Conservation (phyloP, 2,329 filamentous ascomycete species). For the Dryadomyces sulphureus region DNA sequence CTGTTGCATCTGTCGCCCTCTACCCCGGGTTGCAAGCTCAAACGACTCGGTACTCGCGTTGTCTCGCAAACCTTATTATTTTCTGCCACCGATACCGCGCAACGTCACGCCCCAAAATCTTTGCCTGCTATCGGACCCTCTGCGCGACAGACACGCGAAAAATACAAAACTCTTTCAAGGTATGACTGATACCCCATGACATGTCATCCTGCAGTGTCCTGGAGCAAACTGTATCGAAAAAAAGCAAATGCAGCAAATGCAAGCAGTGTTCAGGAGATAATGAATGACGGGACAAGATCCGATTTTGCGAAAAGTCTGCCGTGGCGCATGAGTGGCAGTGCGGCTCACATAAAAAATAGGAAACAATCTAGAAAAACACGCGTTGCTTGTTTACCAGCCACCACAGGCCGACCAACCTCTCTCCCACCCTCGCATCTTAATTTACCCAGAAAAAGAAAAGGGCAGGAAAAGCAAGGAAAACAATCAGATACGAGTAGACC, state of each 20-base stretch:
- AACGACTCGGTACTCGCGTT: background rate
- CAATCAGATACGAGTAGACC: background rate
- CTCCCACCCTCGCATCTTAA: background rate
- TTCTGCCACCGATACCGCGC: background rate
- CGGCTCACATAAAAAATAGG: constrained; percentile 6
- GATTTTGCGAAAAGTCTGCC: background rate
- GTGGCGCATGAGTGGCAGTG: constrained; percentile 7
- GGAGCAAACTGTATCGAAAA: background rate
- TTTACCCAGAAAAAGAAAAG: background rate
- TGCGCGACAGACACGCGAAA: constrained; percentile 1
- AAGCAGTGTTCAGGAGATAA: too few species aligned
- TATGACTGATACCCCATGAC: background rate
- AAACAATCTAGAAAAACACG: constrained; percentile 2
- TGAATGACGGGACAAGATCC: background rate
- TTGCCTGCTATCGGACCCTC: background rate
- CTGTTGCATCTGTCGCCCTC: constrained; percentile 3
- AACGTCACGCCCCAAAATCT: background rate
- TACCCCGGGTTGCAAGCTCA: constrained; percentile 3
- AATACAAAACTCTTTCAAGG: background rate
- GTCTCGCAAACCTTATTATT: constrained; percentile 1
- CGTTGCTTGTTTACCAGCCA: constrained; percentile 8
- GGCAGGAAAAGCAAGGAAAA: background rate
- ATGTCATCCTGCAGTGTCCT: background rate
- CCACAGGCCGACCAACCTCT: constrained; percentile 2
- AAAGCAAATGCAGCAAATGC: too few species aligned